Evolutionary conservation across 139 green algal species (phyloP), one percentile per base, ranked within the genome.

Genomic region (Chlorella ohadii): DNA sequence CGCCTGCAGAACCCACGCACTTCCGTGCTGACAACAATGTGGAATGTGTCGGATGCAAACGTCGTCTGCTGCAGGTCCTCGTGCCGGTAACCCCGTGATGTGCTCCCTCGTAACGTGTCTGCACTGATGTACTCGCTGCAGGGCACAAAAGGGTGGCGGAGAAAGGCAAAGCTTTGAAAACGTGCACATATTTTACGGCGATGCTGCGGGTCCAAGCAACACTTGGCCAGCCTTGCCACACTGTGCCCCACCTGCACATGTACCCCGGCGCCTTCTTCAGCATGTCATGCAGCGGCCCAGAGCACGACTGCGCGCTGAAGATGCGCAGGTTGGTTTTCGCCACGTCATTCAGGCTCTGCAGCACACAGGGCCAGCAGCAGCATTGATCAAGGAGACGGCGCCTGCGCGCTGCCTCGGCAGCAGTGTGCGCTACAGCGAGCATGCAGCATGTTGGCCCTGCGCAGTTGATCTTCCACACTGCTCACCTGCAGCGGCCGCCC

Each of bases 111-210:
- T 16, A 28, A 17, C 25, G 75, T 27, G 28, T 75, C 78, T 23
- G 64, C 33, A 33, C 78, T 75, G 28, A 84, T 57, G 68, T 65
- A 84, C 78, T 84, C 78, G 44, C 64, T 77, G 78, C 76, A 82
- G n/a, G n/a, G n/a, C n/a, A n/a, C n/a, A n/a, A n/a, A n/a, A n/a
- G n/a, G n/a, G n/a, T n/a, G n/a, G n/a, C n/a, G n/a, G n/a, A n/a
- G n/a, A n/a, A n/a, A n/a, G n/a, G n/a, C n/a, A n/a, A n/a, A n/a
- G n/a, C n/a, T n/a, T n/a, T n/a, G n/a, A n/a, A n/a, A n/a, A n/a
- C n/a, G n/a, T n/a, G n/a, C n/a, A n/a, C n/a, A n/a, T n/a, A n/a
- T n/a, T n/a, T n/a, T n/a, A n/a, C n/a, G n/a, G n/a, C n/a, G n/a
- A n/a, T n/a, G n/a, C n/a, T n/a, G n/a, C n/a, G n/a, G n/a, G n/a